phyloP scores from a whole-genome alignment of 164 flowering plant species.

The Sextonia rubra region DNA sequence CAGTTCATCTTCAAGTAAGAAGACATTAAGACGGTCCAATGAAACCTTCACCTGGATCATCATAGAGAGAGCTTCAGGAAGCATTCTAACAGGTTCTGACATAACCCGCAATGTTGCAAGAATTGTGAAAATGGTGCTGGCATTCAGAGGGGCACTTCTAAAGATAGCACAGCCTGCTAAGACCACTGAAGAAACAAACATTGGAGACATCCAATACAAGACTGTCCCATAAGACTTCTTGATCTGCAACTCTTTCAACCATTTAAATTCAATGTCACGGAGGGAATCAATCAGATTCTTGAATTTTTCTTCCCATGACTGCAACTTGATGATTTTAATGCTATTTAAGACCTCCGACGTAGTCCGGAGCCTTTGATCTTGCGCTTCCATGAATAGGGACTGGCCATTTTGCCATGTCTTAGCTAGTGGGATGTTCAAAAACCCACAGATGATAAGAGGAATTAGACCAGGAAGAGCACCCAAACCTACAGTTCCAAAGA shows the following conservation, averaged over 20 bases:
- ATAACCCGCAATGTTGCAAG: slow-evolving; percentile 58
- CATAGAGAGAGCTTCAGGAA: slow-evolving; percentile 60
- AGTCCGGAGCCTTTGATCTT: slow-evolving; percentile 63
- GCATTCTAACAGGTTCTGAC: slow-evolving; percentile 64
- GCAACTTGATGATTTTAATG: slow-evolving; percentile 83
- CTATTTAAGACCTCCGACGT: slow-evolving; percentile 78
- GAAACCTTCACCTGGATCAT: slow-evolving; percentile 80
- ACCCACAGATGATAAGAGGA: slow-evolving; percentile 49
- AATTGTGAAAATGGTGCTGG: slow-evolving; percentile 70
- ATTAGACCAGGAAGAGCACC: slow-evolving; percentile 65
- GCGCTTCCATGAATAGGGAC: slow-evolving; percentile 51
- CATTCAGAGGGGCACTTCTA: slow-evolving; percentile 51
- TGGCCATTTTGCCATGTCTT: slow-evolving; percentile 52
- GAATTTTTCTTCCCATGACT: slow-evolving; percentile 90
- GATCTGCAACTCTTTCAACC: slow-evolving; percentile 48
- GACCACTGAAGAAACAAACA: slow-evolving; percentile 59
- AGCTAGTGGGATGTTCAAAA: slow-evolving; percentile 74
- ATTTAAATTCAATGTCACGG: slow-evolving; percentile 55
- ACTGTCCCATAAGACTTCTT: slow-evolving; percentile 37
- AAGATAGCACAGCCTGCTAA: slow-evolving; percentile 55
- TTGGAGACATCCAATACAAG: slow-evolving; percentile 80
- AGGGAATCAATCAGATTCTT: slow-evolving; percentile 40
- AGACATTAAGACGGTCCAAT: slow-evolving; percentile 51
- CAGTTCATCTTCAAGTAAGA: slow-evolving; percentile 68
- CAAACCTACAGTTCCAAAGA: slow-evolving; percentile 49